Evolutionary conservation across 441 rosid genomes (phyloP), one percentile per base, ranked within the genome.

Genomic region (Mallotus japonicus): DNA sequence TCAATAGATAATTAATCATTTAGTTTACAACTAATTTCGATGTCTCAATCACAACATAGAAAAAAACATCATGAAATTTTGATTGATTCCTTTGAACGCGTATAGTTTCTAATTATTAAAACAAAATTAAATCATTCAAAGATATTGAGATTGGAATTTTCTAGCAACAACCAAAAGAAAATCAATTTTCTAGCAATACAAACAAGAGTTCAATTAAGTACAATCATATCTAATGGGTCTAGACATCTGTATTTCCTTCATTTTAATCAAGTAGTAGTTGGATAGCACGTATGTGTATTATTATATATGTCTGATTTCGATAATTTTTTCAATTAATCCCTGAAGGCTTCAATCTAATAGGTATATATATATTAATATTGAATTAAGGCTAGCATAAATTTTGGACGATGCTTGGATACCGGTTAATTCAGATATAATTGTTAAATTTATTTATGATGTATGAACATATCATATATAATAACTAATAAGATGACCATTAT

Each of bases 71-170:
- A 69, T 42, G 13, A 32, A 49, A 63, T 57, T 56, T 20, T 13
- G 51, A 62, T 67, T 65, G 67, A 75, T 62, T 66, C 80, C 78
- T 62, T 49, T 20, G 17, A 44, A 63, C 2, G 24, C 2, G 24
- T 17, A 62, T 13, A n/a, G 32, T 3, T 14, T 62, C 13, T 20
- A 22, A 47, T 14, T 24, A 44, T 55, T 37, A 66, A 24, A 66
- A 16, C 14, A 20, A 60, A 42, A 44, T 64, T 69, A 46, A 73
- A 76, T 78, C 82, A 16, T 74, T 66, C 75, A 83, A 78, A 76
- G 86, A 78, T 83, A 44, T 58, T 58, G 53, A 64, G 32, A 58
- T 74, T 83, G 84, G 86, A 75, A 75, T 46, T 73, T 70, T 83
- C 73, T 20, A 80, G 61, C 82, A 58, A 83, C 78, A 54, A 42